Evolutionary conservation across 179 eudicot genomes (phyloP).

Genomic region (Camellia oleifera): DNA sequence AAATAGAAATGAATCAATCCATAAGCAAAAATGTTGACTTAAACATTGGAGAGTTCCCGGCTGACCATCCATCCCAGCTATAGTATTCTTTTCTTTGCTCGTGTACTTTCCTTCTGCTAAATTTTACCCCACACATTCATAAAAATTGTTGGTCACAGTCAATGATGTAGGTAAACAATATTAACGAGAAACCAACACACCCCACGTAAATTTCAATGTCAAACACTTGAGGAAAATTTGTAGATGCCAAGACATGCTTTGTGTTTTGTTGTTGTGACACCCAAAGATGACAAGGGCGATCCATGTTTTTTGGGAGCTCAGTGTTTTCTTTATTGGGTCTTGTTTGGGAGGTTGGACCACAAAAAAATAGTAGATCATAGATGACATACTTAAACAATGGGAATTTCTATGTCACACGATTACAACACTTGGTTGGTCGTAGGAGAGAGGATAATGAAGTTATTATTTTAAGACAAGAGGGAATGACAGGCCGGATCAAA

Average conservation of each 20-base stretch:
- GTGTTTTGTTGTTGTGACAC: no score
- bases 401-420: neutral
- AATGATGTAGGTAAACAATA: no score
- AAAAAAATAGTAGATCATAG: neutral
- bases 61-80: no score
- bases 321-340: neutral
- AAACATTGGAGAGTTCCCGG: no score
- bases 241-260: neutral
- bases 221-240: neutral
- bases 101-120: no score
- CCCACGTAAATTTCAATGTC: no score
- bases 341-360: neutral
- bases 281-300: conserved; percentile 4
- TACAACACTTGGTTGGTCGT: neutral
- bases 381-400: neutral
- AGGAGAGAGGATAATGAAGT: neutral
- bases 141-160: no score
- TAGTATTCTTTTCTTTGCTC: no score
- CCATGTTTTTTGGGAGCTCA: neutral
- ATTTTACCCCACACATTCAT: no score
- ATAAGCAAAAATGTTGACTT: no score
- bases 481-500: neutral
- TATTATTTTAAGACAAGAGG: neutral
- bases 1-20: no score
- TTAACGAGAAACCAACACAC: no score